A percentile compares a stretch with the other conserved stretches of the same genome.
phyloP scores from a whole-genome alignment of 2,329 filamentous ascomycete species.

The Beauveria sp. region DNA sequence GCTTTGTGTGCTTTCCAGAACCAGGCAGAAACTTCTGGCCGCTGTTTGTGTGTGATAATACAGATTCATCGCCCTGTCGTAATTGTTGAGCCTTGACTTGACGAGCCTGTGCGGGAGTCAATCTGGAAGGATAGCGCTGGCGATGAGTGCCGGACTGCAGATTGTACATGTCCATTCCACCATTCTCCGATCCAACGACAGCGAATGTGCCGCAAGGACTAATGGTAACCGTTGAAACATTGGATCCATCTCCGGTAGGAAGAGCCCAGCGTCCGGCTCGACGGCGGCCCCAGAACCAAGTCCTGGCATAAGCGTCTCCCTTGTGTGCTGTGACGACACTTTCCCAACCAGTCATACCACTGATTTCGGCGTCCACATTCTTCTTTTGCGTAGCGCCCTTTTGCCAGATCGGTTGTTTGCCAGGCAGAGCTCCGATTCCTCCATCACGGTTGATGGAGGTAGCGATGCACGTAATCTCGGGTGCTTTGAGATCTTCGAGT shows the following conservation, averaged over 20 bases:
- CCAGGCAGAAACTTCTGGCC: slow-evolving; percentile 38
- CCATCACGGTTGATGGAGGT: slow-evolving; percentile 91
- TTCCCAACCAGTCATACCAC: slow-evolving; percentile 86
- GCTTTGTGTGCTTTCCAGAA: slow-evolving; percentile 67
- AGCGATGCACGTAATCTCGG: slow-evolving; percentile 85
- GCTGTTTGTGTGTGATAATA: slow-evolving; percentile 42
- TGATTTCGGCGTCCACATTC: slow-evolving; percentile 60
- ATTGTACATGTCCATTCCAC: slow-evolving; percentile 91
- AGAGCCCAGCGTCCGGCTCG: slow-evolving; percentile 90
- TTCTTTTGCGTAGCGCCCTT: slow-evolving; percentile 60
- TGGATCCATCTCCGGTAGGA: slow-evolving; percentile 72
- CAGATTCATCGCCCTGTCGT: slow-evolving; percentile 49
- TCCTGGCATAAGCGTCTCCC: slow-evolving; percentile 75
- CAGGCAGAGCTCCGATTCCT: slow-evolving; percentile 77
- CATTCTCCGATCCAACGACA: slow-evolving; percentile 73
- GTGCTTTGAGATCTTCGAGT: slow-evolving; percentile 74
- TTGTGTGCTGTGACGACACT: slow-evolving; percentile 91
- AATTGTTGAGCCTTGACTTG: slow-evolving; percentile 62
- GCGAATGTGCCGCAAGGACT: slow-evolving; percentile 93
- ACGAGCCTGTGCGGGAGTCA: slow-evolving; percentile 71
- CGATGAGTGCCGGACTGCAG: slow-evolving; percentile 86
- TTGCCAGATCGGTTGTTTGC: slow-evolving; percentile 75
- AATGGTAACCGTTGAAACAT: slow-evolving; percentile 80
- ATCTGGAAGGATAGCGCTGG: slow-evolving; percentile 73
- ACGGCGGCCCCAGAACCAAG: slow-evolving; percentile 98